Percentiles rank a stretch among this genome's conserved stretches.
Conservation (phyloP, 2,329 filamentous ascomycete species). For the Dryadomyces quercivorus region DNA sequence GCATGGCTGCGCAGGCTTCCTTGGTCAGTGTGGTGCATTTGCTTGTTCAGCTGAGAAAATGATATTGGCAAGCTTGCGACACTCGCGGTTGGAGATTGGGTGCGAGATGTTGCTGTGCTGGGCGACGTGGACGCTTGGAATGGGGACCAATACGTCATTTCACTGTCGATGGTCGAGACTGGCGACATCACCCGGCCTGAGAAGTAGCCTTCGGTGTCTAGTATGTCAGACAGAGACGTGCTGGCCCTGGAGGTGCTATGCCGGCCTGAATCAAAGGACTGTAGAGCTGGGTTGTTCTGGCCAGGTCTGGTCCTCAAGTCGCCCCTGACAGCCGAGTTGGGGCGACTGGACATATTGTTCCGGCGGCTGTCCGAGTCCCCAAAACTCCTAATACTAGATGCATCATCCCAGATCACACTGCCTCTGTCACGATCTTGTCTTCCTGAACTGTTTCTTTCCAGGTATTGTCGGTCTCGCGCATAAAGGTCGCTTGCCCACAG, state of each 20-base stretch:
- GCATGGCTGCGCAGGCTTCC: constrained; percentile 25
- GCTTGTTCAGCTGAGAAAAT: constrained; percentile 32
- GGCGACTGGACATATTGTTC: constrained; percentile 29
- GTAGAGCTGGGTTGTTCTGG: constrained; percentile 49
- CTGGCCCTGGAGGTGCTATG: constrained; percentile 46
- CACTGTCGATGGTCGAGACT: constrained; percentile 59
- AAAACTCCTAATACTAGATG: constrained; percentile 36
- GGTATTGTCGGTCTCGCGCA: constrained; percentile 57
- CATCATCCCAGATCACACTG: constrained; percentile 35
- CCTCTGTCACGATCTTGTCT: constrained; percentile 34
- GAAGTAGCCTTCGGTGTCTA: constrained; percentile 62
- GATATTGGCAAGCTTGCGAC: constrained; percentile 43
- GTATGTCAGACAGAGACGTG: constrained; percentile 49
- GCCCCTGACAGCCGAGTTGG: constrained; percentile 36
- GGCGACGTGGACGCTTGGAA: constrained; percentile 60
- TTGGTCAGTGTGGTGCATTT: constrained; percentile 9
- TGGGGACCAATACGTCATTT: constrained; percentile 79
- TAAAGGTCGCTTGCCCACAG: constrained; percentile 90
- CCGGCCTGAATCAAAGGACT: constrained; percentile 56
- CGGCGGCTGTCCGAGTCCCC: constrained; percentile 34
- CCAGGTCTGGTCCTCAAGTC: constrained; percentile 46
- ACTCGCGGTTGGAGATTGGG: constrained; percentile 51
- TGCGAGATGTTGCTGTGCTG: constrained; percentile 43
- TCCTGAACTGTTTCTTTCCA: constrained; percentile 30
- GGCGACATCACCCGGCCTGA: constrained; percentile 51